phyloP scores from a whole-genome alignment of 345 rosid genomes.

The Turnera subulata region DNA sequence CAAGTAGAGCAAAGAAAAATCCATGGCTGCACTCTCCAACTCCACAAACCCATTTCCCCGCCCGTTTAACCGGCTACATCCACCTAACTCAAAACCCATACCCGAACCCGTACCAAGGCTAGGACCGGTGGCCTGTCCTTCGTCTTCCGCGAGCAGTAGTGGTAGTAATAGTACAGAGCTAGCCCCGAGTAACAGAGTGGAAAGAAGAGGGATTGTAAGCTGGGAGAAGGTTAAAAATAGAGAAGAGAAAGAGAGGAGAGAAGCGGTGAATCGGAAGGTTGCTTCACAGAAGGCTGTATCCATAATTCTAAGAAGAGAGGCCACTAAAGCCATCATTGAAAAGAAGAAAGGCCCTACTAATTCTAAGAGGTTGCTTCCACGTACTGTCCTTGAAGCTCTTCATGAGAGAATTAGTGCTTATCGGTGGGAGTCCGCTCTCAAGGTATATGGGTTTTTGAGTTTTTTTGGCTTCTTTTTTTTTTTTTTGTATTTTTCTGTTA shows the following conservation, averaged over 20 bases:
- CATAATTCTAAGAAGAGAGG: constrained; percentile 67
- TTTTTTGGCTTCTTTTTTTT: not conserved
- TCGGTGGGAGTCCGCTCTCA: constrained; percentile 92
- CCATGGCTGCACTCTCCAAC: constrained; percentile 17
- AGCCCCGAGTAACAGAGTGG: constrained; percentile 18
- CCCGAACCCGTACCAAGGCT: constrained; percentile 16
- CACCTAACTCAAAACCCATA: constrained; percentile 1
- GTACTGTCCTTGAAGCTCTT: constrained; percentile 83
- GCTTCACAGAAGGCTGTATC: constrained; percentile 89
- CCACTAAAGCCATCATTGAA: constrained; percentile 73
- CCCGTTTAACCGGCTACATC: constrained; percentile 24
- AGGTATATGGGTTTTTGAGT: constrained; percentile 29
- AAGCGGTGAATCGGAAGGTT: constrained; percentile 50
- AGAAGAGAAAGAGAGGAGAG: constrained; percentile 47
- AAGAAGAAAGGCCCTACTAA: constrained; percentile 60
- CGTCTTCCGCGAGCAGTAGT: not conserved
- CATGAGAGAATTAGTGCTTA: constrained; percentile 76
- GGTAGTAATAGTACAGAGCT: not conserved
- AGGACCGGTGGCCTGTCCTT: constrained; percentile 1
- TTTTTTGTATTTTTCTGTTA: not conserved
- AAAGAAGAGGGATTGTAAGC: constrained; percentile 31
- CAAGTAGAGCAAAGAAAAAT: too few species aligned
- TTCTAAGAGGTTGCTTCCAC: constrained; percentile 73
- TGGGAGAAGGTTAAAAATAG: constrained; percentile 38
- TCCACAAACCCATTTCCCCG: constrained; percentile 21